Percentiles rank a stretch among this genome's conserved stretches.
These are phyloP conservation scores for Ganoderma sinense DNA, from an alignment of 1,284 basidiomycete species.

Conservation along the genomic window DNA sequence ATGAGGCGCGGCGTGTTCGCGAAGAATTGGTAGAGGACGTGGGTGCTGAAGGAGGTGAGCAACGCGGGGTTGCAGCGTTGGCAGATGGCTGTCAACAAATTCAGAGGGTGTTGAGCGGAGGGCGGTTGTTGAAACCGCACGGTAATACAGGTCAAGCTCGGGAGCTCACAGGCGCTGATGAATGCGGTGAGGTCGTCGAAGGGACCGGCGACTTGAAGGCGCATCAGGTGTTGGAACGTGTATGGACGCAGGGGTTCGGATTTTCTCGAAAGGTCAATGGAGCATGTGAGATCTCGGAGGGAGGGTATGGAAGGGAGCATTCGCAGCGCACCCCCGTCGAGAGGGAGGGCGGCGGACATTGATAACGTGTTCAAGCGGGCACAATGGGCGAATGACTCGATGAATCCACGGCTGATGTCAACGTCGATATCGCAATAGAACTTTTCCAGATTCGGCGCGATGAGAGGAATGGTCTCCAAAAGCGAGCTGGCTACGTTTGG, in stretches of 20 bases:
- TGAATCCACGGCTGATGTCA: not conserved
- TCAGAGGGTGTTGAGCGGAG: no score
- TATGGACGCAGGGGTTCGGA: not conserved
- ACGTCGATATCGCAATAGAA: not conserved
- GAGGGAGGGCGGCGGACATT: not conserved
- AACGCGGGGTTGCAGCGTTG: not conserved
- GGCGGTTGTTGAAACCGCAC: not conserved
- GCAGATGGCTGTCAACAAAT: not conserved
- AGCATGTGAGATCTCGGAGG: not conserved
- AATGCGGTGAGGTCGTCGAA: not conserved
- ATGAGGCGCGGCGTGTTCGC: no score
- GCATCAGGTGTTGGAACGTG: not conserved
- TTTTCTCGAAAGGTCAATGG: not conserved
- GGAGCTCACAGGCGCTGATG: not conserved
- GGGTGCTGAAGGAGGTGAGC: no score
- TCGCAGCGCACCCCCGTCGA: not conserved
- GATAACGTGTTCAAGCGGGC: not conserved
- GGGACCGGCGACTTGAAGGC: not conserved
- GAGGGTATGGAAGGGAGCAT: not conserved
- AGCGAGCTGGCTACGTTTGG: not conserved
- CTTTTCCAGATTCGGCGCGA: not conserved
- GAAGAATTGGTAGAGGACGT: no score
- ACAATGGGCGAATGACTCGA: not conserved
- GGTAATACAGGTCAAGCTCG: not conserved
- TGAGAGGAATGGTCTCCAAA: not conserved